These are phyloP conservation scores for Aspergillus haitiensis DNA, from an alignment of 495 filamentous ascomycete genomes.

Conservation along the genomic window DNA sequence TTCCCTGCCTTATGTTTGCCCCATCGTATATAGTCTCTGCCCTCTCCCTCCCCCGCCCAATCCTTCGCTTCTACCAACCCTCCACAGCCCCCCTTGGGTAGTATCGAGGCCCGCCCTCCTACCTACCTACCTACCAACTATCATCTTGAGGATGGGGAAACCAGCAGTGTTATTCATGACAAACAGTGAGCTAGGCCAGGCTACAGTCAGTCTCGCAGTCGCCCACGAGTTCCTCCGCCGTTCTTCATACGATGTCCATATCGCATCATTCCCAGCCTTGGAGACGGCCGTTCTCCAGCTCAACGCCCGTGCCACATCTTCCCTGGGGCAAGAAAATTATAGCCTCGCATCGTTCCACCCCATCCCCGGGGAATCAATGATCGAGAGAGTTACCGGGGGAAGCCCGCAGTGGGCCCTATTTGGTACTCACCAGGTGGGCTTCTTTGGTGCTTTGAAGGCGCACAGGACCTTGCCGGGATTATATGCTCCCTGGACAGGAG, in stretches of 20 bases:
- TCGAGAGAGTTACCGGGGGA: constrained; percentile 25
- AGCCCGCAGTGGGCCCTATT: constrained; percentile 9
- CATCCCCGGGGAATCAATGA: constrained; percentile 32
- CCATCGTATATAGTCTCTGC: too few species aligned
- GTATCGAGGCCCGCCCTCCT: too few species aligned
- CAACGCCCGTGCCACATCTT: constrained; percentile 14
- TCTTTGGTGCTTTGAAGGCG: constrained; percentile 26
- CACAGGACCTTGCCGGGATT: constrained; percentile 19
- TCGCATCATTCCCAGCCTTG: constrained; percentile 45
- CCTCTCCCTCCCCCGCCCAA: too few species aligned
- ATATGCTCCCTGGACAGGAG: constrained; percentile 35
- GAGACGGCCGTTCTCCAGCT: constrained; percentile 21
- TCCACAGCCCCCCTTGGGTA: too few species aligned
- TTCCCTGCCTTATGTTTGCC: too few species aligned
- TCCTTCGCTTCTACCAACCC: too few species aligned
- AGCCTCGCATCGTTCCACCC: constrained; percentile 29
- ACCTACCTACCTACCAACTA: too few species aligned
- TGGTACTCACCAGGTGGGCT: constrained; percentile 21
- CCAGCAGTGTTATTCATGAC: constrained; percentile 43
- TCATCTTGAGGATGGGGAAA: constrained; percentile 12
- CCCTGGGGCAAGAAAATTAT: not conserved
- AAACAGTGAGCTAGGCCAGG: constrained; percentile 48
- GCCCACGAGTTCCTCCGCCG: constrained; percentile 43
- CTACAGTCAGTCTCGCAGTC: constrained; percentile 45
- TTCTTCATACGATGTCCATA: constrained; percentile 39